A percentile compares a stretch with the other conserved stretches of the same genome.
Conservation (phyloP, 352 stramenopile genomes). For the Phytophthora constricta region DNA sequence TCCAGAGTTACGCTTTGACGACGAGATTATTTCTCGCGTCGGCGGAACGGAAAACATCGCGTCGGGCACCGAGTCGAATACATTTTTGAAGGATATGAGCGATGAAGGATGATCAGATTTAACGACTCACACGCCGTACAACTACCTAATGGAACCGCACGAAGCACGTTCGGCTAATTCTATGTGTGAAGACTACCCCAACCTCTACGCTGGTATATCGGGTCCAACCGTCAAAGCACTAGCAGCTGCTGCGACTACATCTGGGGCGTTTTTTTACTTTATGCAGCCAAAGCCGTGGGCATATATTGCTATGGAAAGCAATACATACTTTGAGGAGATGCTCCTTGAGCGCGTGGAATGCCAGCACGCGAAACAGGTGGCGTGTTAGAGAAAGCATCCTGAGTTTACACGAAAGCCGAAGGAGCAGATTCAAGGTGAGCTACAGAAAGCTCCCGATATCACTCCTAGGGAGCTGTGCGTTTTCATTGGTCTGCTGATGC, state of each 20-base stretch:
- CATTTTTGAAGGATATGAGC: conserved; percentile 10
- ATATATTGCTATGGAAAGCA: conserved; percentile 1
- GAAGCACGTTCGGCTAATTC: neutral
- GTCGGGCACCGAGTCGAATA: neutral
- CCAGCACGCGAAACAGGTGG: conserved; percentile 1
- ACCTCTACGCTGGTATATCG: conserved; percentile 2
- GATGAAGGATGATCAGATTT: neutral
- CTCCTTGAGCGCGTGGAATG: neutral
- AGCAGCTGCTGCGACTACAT: conserved; percentile 1
- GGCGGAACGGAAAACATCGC: neutral
- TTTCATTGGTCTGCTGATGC: conserved; percentile 5
- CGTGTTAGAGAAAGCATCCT: neutral
- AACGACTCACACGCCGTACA: conserved; percentile 8
- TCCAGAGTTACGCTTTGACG: conserved; percentile 6
- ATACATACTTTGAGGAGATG: neutral
- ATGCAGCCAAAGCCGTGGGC: neutral
- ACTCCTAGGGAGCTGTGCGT: neutral
- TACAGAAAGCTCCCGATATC: neutral
- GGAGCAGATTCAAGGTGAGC: neutral
- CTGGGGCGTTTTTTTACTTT: conserved; percentile 14
- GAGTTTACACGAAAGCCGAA: neutral
- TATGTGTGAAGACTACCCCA: conserved; percentile 2
- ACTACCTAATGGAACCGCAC: conserved; percentile 13
- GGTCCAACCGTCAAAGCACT: conserved; percentile 1
- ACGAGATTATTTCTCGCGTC: neutral